Evolutionary conservation across 768 basidiomycete genomes (phyloP).

Genomic region (Termitomyces sp.): DNA sequence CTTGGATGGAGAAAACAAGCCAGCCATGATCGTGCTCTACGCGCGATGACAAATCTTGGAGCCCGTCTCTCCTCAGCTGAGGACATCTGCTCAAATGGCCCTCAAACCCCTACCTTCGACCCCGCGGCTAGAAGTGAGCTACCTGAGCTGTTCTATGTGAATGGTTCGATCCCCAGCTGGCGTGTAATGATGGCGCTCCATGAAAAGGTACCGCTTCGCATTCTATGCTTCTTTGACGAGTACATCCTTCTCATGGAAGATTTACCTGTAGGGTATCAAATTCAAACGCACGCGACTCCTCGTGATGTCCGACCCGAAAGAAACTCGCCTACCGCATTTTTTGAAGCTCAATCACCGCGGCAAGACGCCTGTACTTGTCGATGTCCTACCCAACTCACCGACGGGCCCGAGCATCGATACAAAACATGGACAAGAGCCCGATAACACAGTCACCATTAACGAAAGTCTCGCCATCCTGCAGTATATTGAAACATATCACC

Average conservation of each 20-base stretch:
- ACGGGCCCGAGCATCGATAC: not conserved
- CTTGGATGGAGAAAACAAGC: slow-evolving; percentile 21
- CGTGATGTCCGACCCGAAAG: slow-evolving; percentile 24
- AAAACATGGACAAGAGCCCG: not conserved
- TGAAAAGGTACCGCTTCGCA: slow-evolving; percentile 19
- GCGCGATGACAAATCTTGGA: slow-evolving; percentile 15
- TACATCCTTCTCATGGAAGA: not conserved
- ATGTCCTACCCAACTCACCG: slow-evolving; percentile 5
- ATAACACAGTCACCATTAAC: slow-evolving; percentile 16
- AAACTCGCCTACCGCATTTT: slow-evolving; percentile 21
- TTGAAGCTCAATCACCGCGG: slow-evolving; percentile 25
- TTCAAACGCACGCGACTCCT: slow-evolving; percentile 18
- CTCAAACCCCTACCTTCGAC: slow-evolving; percentile 8
- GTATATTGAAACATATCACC: slow-evolving; percentile 24
- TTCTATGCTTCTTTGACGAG: not conserved
- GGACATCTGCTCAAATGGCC: slow-evolving; percentile 6
- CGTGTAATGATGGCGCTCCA: slow-evolving; percentile 24
- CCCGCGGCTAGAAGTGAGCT: not conserved
- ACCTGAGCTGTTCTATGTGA: slow-evolving; percentile 23
- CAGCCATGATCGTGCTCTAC: slow-evolving; percentile 21
- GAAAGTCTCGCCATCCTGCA: slow-evolving; percentile 28
- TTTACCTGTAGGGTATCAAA: slow-evolving; percentile 13
- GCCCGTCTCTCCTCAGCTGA: not conserved
- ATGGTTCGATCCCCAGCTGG: slow-evolving; percentile 26
- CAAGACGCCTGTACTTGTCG: slow-evolving; percentile 24